Evolutionary conservation across 345 rosid genomes (phyloP), one percentile per base, ranked within the genome.

Genomic region (Schrenkiella parvula): DNA sequence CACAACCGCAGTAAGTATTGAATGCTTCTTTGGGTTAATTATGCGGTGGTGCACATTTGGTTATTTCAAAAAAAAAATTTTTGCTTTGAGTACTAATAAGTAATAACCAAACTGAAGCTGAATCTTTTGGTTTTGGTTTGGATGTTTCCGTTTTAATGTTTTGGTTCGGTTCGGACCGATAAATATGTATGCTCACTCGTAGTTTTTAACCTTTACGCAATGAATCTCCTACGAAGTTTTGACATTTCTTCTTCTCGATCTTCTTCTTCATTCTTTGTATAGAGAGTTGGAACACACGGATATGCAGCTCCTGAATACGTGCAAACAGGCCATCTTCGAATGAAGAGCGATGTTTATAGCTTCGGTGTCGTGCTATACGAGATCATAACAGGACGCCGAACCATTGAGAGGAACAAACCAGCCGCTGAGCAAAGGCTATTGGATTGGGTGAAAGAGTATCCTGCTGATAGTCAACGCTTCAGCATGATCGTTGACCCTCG

Each of bases 291-390:
- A 18, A 93, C 98, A 14, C 72, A 81, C 2, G 98, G 98, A 9
- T 93, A 93, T 75, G 98, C 98, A 21, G 97, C 96, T 37, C 98
- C 98, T 0, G 98, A 93, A 64, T 93, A 93, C 51, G 75, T 93
- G 0, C 78, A 87, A 80, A 90, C 98, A 0, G 97, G 98, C 17
- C 96, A 83, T 80, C 83, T 93, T 37, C 86, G 96, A 11, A 34
- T 80, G 14, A 86, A 83, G 59, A 90, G 97, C 28, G 98, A 90
- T 42, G 97, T 90, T 0, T 93, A 92, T 84, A 90, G 98, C 75
- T 90, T 87, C 32, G 98, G 98, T 6, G 97, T 93, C 17, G 97
- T 89, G 2, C 71, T 85, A 8, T 93, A 89, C 18, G 98, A 93
- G 85, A 81, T 86, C 72, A 85, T 93, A 14, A 79, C 95, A 0